A percentile compares a stretch with the other conserved stretches of the same genome.
Conservation (phyloP, 192 early-diverging fungal genomes). For the Cetraspora pellucida region DNA sequence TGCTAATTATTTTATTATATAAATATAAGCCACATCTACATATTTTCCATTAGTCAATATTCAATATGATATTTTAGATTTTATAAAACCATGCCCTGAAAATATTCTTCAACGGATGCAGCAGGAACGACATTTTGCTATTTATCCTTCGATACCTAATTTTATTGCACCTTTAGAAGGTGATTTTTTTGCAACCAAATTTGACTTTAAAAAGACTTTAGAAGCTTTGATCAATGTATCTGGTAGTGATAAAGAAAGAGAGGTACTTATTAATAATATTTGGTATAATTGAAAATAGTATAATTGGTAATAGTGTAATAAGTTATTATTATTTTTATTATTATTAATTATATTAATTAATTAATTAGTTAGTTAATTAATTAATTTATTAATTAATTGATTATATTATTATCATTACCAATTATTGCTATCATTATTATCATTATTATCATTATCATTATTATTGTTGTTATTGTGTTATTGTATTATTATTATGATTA, state of each 20-base stretch:
- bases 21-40: neutral
- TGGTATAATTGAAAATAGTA: neutral
- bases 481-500: neutral
- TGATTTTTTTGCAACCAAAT: constrained; percentile 24
- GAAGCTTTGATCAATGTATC: neutral
- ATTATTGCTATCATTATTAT: too few species aligned
- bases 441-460: too few species aligned
- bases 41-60: constrained; percentile 22
- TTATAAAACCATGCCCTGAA: constrained; percentile 29
- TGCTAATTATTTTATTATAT: neutral
- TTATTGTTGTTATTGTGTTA: too few species aligned
- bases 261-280: neutral
- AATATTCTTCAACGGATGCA: constrained; percentile 22
- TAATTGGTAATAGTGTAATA: too few species aligned
- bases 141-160: neutral
- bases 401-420: too few species aligned
- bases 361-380: too few species aligned
- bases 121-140: constrained; percentile 21
- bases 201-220: constrained; percentile 4
- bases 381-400: too few species aligned
- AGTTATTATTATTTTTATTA: too few species aligned
- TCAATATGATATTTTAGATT: constrained; percentile 30
- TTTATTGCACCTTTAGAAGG: constrained; percentile 26
- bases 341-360: too few species aligned
- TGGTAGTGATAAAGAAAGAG: neutral